Conservation (phyloP, 2,329 filamentous ascomycete genomes). For the Talaromyces sp. region DNA sequence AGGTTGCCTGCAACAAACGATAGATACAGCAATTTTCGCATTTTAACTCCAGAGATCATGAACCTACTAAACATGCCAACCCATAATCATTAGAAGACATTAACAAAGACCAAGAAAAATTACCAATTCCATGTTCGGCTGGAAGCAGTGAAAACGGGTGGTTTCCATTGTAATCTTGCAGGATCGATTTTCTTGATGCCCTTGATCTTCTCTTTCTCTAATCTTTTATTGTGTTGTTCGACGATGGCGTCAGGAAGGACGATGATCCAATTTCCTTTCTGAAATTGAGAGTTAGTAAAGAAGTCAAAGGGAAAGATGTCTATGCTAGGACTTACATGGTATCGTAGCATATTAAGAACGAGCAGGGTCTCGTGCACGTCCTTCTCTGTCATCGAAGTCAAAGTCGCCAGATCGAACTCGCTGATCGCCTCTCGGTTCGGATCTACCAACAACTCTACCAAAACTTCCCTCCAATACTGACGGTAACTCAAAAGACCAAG, state of each 20-base stretch:
- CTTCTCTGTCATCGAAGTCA: conserved; percentile 91
- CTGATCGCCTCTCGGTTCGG: conserved; percentile 65
- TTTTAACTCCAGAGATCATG: background rate
- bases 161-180: conserved; percentile 84
- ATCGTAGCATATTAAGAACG: conserved; percentile 90
- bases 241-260: conserved; percentile 83
- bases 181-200: conserved; percentile 71
- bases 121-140: conserved; percentile 95
- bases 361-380: conserved; percentile 95
- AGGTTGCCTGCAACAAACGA: background rate
- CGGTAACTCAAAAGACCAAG: conserved; percentile 89
- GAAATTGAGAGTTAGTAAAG: conserved; percentile 1
- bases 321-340: conserved; percentile 57
- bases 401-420: conserved; percentile 75
- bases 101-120: conserved; percentile 13
- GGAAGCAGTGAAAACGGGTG: conserved; percentile 86
- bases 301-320: background rate
- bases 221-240: conserved; percentile 62
- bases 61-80: background rate
- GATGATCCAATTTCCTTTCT: conserved; percentile 92
- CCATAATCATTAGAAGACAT: background rate
- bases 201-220: conserved; percentile 77
- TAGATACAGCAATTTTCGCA: background rate
- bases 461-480: conserved; percentile 95
- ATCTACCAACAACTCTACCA: conserved; percentile 79